Evolutionary conservation across 2,329 filamentous ascomycete genomes (phyloP), one percentile per base, ranked within the genome.

Genomic region (Fusarium cyanostomum): DNA sequence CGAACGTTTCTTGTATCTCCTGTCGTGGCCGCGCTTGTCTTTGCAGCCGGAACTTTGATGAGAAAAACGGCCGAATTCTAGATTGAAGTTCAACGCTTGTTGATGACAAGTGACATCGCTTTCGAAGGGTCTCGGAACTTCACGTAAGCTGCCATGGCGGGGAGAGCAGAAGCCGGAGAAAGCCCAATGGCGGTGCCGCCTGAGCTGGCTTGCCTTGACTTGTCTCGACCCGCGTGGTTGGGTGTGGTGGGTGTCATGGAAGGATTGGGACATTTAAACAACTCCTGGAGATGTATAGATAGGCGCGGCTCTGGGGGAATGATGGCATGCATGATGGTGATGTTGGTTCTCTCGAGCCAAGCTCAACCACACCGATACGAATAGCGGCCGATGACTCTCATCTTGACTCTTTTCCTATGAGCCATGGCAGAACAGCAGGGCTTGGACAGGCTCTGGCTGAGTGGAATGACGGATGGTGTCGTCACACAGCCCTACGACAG

Each of bases 401-500:
- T 15, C 41, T 44, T 28, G 31, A 33, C 18, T 30, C 28, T 27
- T 52, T 50, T 12, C 30, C 44, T 31, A 38, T 56, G 18, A 21
- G 13, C 31, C 4, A 27, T 11, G 28, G 61, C 50, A 34, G 35
- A n/a, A 24, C 41, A 38, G 48, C 28, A 56, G 38, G 61, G 50
- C 45, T 52, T 48, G 28, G 30, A 30, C 33, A 52, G 54, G 26
- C 13, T 42, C 30, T 52, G 26, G 43, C 28, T 48, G 45, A 42
- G 56, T 18, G 38, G 27, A 50, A n/a, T 52, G 55, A 52, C 37
- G 46, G 54, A 48, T 35, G 53, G 37, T 69, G 60, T 71, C 67
- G 67, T 69, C 69, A 71, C 69, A 72, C 71, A 73, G 71, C 71
- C 71, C 71, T 73, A 73, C 66, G 68, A 69, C 63, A 26, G 55